Percentiles rank a stretch among this genome's conserved stretches.
Conservation (phyloP, 2,329 filamentous ascomycete genomes). For the Talaromyces sp. region DNA sequence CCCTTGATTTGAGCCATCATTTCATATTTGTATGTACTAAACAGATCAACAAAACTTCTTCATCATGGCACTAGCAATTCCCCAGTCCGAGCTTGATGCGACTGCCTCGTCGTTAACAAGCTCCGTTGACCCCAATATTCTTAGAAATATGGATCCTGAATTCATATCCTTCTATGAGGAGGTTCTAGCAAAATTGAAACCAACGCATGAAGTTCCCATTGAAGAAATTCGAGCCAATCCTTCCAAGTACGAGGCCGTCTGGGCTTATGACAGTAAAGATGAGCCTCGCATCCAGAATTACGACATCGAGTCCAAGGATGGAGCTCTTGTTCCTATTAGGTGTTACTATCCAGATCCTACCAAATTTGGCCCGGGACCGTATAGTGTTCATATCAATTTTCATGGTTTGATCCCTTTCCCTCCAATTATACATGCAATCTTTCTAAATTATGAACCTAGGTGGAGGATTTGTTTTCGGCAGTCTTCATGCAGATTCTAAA, state of each 20-base stretch:
- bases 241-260: conserved; percentile 31
- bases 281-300: neutral
- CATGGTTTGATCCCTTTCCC: neutral
- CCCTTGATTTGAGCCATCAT: neutral
- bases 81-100: neutral
- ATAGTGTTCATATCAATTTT: conserved; percentile 6
- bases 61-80: neutral
- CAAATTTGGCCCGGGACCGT: conserved; percentile 30
- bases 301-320: neutral
- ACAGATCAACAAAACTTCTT: neutral
- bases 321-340: neutral
- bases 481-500: conserved; percentile 38
- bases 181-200: neutral
- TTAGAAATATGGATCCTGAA: conserved; percentile 1
- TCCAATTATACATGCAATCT: neutral
- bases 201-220: conserved; percentile 44
- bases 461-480: conserved; percentile 47
- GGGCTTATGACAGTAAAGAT: conserved; percentile 8
- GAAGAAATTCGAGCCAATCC: conserved; percentile 42
- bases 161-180: neutral
- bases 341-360: conserved; percentile 1
- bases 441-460: neutral
- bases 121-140: neutral
- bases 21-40: neutral
- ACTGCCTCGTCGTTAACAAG: neutral